These are phyloP conservation scores for Trypanosoma boissoni DNA, from an alignment of 208 protist genomes.

Conservation along the genomic window DNA sequence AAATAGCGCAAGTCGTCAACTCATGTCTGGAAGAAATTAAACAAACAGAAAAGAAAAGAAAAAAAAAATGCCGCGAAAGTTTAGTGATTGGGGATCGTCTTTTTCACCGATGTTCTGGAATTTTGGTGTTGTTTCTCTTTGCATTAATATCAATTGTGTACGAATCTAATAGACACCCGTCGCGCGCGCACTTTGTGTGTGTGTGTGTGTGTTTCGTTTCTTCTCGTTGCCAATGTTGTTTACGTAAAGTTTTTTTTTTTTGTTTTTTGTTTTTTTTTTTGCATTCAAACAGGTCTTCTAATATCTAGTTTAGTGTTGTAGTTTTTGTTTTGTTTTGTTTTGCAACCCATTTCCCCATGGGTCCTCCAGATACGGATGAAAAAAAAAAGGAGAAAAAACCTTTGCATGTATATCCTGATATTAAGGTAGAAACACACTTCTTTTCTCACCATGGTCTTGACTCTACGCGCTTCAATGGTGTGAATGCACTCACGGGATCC, in stretches of 20 bases:
- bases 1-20: no score
- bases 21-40: no score
- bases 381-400: conserved; percentile 33
- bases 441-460: conserved; percentile 72
- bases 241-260: conserved; percentile 8
- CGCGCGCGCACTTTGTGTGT: no score
- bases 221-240: conserved; percentile 10
- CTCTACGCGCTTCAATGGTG: conserved; percentile 56
- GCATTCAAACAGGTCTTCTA: not conserved
- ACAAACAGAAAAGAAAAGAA: no score
- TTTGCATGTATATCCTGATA: conserved; percentile 67
- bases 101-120: no score
- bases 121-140: no score
- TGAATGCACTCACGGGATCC: conserved; percentile 52
- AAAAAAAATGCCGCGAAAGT: no score
- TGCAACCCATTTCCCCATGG: not conserved
- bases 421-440: conserved; percentile 29
- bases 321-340: conserved; percentile 11
- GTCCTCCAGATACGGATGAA: conserved; percentile 8
- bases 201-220: no score
- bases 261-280: conserved; percentile 12
- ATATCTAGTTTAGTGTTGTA: conserved; percentile 4
- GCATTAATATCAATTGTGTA: no score
- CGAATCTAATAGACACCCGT: no score
- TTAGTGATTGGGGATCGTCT: no score